Percentiles rank a stretch among this genome's conserved stretches.
Evolutionary conservation across 2,329 filamentous ascomycete species (phyloP).

Genomic region (Talaromyces sp.): DNA sequence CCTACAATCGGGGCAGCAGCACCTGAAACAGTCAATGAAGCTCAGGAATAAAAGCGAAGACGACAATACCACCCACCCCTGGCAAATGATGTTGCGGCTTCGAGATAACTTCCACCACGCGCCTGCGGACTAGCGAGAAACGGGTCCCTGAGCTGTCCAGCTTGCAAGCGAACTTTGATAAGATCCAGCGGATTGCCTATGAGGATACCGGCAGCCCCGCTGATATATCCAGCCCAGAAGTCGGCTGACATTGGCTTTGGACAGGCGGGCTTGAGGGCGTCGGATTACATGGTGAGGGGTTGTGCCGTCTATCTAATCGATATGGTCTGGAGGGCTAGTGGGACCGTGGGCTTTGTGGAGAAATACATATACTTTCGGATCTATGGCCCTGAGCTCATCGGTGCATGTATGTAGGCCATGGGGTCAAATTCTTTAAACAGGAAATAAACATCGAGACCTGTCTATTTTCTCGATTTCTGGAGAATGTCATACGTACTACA

Average conservation of each 20-base stretch:
- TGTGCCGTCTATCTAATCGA: not conserved
- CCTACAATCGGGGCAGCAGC: conserved; percentile 79
- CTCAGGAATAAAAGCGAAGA: not conserved
- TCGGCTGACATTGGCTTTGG: conserved; percentile 65
- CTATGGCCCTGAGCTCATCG: too few relatives aligned
- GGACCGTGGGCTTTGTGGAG: not conserved
- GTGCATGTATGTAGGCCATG: too few relatives aligned
- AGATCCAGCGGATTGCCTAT: conserved; percentile 83
- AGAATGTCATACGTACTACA: too few relatives aligned
- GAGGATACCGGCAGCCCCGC: conserved; percentile 77
- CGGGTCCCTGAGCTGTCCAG: conserved; percentile 10
- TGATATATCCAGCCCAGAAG: conserved; percentile 90
- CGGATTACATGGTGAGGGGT: not conserved
- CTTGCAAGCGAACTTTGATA: conserved; percentile 76
- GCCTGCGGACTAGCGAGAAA: conserved; percentile 10
- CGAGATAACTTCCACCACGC: conserved; percentile 19
- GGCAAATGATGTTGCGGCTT: conserved; percentile 30
- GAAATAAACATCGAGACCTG: too few relatives aligned
- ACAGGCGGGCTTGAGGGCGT: not conserved
- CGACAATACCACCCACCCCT: conserved; percentile 24
- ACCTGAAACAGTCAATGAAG: conserved; percentile 41
- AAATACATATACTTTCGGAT: not conserved
- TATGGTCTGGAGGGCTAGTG: not conserved
- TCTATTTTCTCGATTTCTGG: not conserved
- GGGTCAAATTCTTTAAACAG: too few relatives aligned